Base-by-base conservation (phyloP, 192 early-diverging fungal species). In the Funneliformis geosporum region DNA sequence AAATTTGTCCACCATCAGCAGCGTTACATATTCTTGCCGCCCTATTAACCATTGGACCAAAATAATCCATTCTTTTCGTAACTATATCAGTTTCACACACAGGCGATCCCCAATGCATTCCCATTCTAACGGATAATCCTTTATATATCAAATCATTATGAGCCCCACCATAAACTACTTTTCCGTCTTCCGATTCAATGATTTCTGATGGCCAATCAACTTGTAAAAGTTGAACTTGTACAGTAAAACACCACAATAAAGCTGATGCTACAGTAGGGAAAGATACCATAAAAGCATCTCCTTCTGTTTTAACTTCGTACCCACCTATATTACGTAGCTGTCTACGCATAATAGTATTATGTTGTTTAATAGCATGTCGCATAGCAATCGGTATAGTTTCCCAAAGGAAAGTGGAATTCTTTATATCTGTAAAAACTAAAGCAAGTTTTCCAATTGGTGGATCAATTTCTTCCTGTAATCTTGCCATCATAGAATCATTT, bases 281-380 rank as follows among this genome's bases (percentile, higher is more conserved):
- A 71, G 91, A 93, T 25, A 96, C 95, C 93, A 97, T 97, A 80
- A 97, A 94, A 21, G 95, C 95, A 79, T 97, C 96, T 66, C 96
- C 96, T 85, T 97, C 96, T 1, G 95, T 97, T 81, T 97, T 97
- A 60, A 97, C 96, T 80, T 97, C 96, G 77, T 97, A 97, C 23
- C 96, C 96, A 46, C 95, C 94, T 64, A 93, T 91, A 28, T 88
- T 89, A 66, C 93, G 90, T 42, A 97, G 85, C 61, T 92, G 88
- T 70, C 93, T 90, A 11, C 96, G 88, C 94, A 97, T 95, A 6
- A 93, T 87, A 59, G 83, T 73, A 79, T 96, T 94, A 82, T 97
- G 96, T 21, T 92, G 88, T 83, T 95, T 94, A 82, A 96, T 94
- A 1, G 96, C 95, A 67, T 90, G 87, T 62, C 92, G 87, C 96